Conservation (phyloP, 352 stramenopile species). For the Pythium myriotylum region DNA sequence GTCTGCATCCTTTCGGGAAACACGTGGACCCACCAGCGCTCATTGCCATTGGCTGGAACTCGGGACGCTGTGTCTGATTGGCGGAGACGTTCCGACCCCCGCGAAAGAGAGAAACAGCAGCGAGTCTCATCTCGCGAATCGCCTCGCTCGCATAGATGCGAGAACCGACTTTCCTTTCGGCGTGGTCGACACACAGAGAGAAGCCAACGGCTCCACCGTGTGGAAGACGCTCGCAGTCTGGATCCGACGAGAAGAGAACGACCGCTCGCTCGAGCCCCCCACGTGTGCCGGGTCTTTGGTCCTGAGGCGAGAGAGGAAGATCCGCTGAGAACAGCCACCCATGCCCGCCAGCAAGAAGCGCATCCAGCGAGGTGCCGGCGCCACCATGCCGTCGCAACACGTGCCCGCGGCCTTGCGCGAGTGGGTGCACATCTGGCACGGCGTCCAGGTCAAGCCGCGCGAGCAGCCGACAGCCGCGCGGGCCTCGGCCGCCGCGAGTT, state of each 20-base stretch:
- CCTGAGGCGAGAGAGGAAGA: neutral
- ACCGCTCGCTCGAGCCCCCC: no score
- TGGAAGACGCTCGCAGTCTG: no score
- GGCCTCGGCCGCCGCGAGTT: conserved; percentile 7
- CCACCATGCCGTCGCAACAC: conserved; percentile 46
- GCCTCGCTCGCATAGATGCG: neutral
- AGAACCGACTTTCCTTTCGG: neutral
- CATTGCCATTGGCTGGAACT: no score
- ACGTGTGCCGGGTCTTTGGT: neutral
- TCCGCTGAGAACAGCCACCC: neutral
- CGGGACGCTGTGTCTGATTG: no score
- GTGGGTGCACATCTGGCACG: conserved; percentile 85
- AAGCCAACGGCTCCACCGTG: neutral
- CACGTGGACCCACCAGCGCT: no score
- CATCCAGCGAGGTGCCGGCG: conserved; percentile 58
- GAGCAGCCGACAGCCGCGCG: conserved; percentile 5
- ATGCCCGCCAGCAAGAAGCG: conserved; percentile 85
- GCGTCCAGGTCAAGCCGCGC: conserved; percentile 62
- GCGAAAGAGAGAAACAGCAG: no score
- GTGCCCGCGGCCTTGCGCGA: conserved; percentile 64
- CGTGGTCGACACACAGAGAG: neutral
- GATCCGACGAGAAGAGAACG: no score
- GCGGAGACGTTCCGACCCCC: no score
- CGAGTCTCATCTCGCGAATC: neutral
- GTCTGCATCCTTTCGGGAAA: no score